A percentile compares a stretch with the other conserved stretches of the same genome.
Evolutionary conservation across 2,329 filamentous ascomycete species (phyloP).

Genomic region (Fusarium neocosmosporiellum): DNA sequence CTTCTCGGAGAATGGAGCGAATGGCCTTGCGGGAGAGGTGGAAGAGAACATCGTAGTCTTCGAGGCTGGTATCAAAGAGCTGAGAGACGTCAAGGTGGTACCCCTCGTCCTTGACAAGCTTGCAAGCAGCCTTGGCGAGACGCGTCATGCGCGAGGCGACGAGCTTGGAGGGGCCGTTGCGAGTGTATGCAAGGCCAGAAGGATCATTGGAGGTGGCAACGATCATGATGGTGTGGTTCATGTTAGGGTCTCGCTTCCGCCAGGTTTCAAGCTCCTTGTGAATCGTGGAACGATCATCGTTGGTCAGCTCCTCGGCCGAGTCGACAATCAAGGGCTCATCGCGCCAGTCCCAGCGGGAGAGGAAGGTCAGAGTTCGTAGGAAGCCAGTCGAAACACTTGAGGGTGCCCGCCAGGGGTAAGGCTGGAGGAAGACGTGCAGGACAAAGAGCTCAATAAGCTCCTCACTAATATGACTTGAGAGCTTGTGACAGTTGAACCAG

Average conservation of each 20-base stretch:
- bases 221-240: conserved; percentile 86
- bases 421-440: conserved; percentile 80
- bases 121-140: conserved; percentile 80
- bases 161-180: conserved; percentile 78
- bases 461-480: conserved; percentile 78
- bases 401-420: conserved; percentile 83
- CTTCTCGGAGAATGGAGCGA: conserved; percentile 54
- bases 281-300: conserved; percentile 70
- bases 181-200: conserved; percentile 85
- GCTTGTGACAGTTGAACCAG: conserved; percentile 89
- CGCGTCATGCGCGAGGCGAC: conserved; percentile 85
- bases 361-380: conserved; percentile 79
- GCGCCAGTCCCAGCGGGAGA: conserved; percentile 94
- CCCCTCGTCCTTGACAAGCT: conserved; percentile 65
- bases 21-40: conserved; percentile 70
- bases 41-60: conserved; percentile 89
- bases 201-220: conserved; percentile 82
- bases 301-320: conserved; percentile 69
- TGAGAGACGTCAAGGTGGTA: conserved; percentile 59
- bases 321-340: conserved; percentile 85
- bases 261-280: conserved; percentile 81
- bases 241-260: conserved; percentile 87
- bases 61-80: conserved; percentile 78
- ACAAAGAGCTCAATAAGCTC: conserved; percentile 89
- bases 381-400: conserved; percentile 84